Base-by-base conservation (phyloP, 1,284 basidiomycete genomes). In the Melampsora americana region DNA sequence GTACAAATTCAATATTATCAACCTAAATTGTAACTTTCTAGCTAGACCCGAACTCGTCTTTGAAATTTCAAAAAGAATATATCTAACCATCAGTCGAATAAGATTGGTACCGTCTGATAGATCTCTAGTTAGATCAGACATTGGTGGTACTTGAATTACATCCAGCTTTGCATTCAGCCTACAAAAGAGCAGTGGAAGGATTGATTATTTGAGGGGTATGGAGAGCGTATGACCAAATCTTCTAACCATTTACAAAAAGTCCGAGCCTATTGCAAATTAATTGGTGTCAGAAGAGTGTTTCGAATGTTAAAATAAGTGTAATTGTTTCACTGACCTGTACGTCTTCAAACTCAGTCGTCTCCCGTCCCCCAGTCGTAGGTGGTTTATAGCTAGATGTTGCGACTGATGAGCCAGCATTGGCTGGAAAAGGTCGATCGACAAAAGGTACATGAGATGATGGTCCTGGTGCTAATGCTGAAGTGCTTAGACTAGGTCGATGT, bases 101-200 rank as follows among this genome's bases (percentile, higher is more conserved):
- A 99, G 86, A 79, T 92, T 90, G 44, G 97, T 94, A 62, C 95
- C 95, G 85, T 97, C 93, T 5, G 91, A 93, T 67, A 99, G 88
- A 85, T 98, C 95, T 71, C 88, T 87, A 30, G 92, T 90, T 2
- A 99, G 87, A 60, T 93, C 93, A 16, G 86, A 86, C 92, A 99
- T 96, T n/a, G 92, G 89, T 26, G 91, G 89, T 80, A 95, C 88
- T 78, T 90, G 90, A 80, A 90, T 87, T 4, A 88, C 86, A 81
- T 96, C 93, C 46, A 99, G 87, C 83, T 95, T 95, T 7, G 93
- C 93, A 82, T 99, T 99, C 77, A 99, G 87, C 95, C 95, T 87
- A 60, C n/a, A 5, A 44, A 68, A 42, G 20, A 42, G 30, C n/a
- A 39, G 60, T 30, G 14, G n/a, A 56, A 28, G 9, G 30, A 46